Evolutionary conservation across 495 filamentous ascomycete genomes (phyloP), one percentile per base, ranked within the genome.

Genomic region (Bacidia rubella): DNA sequence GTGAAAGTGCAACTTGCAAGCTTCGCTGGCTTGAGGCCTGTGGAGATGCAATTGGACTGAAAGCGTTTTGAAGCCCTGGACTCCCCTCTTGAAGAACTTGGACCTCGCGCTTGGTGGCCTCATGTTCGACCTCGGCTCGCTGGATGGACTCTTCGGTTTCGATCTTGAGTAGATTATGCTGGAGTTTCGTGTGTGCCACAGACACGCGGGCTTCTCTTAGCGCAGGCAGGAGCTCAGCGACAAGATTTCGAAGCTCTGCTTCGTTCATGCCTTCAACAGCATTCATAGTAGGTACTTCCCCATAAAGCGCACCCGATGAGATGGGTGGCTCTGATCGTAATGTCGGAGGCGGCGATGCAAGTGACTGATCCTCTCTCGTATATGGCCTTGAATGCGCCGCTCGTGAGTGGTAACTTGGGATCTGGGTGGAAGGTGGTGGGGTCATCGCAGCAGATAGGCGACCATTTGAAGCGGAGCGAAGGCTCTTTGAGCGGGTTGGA

Each of bases 61-160:
- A 60, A 66, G 57, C 65, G 66, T 56, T 70, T 71, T 46, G 70
- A 65, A 53, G 66, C 66, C 52, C 55, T 58, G 53, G 54, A 22
- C 51, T 56, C 17, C 72, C 77, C 49, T 71, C 76, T 56, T 88
- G 85, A 20, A 98, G 68, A 10, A 90, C 86, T 54, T 95, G 83
- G 5, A 95, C 85, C 65, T 98, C 93, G 27, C 85, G 77, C 52
- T 84, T 81, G n/a, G 83, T 85, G 70, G 97, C 87, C 46, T 93
- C 85, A 53, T 93, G 86, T 66, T 98, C 92, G 11, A 97, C 92
- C 32, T 81, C 85, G 53, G 90, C 87, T 35, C 89, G 79, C 64
- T 93, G 90, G 3, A 85, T 75, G 22, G 88, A 83, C 64, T 95
- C 90, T 25, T 82, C 78, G 40, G 85, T 90, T 60, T 93, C 86